phyloP scores from a whole-genome alignment of 2,329 filamentous ascomycete species.

The Aspergillus aculeatus region DNA sequence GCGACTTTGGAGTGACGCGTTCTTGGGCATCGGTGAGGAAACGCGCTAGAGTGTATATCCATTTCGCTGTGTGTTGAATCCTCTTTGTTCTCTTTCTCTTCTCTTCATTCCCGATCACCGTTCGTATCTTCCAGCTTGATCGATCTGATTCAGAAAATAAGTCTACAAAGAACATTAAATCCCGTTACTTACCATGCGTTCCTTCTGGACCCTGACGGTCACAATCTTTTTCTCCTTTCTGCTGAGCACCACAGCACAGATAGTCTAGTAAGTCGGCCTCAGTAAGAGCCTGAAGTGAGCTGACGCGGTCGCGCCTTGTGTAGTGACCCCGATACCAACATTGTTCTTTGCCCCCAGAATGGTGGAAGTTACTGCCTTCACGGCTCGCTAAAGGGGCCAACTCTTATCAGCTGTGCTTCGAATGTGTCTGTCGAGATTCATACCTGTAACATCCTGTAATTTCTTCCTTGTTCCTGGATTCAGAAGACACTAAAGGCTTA shows the following conservation, averaged over 20 bases:
- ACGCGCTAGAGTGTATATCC: too few relatives aligned
- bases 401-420: slow-evolving; percentile 19
- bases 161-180: not conserved
- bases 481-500: not conserved
- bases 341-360: slow-evolving; percentile 19
- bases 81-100: too few relatives aligned
- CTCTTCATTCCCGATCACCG: too few relatives aligned
- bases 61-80: too few relatives aligned
- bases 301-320: not conserved
- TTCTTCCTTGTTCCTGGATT: not conserved
- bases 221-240: not conserved
- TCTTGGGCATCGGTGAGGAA: too few relatives aligned
- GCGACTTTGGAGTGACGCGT: too few relatives aligned
- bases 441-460: slow-evolving; percentile 22
- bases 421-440: slow-evolving; percentile 12
- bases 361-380: slow-evolving; percentile 20
- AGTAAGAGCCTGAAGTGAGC: too few relatives aligned
- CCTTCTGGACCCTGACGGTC: not conserved
- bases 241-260: slow-evolving; percentile 8
- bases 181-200: not conserved
- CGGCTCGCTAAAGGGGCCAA: slow-evolving; percentile 17
- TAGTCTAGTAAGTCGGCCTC: slow-evolving; percentile 11
- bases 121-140: too few relatives aligned
- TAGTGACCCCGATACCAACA: slow-evolving; percentile 20
- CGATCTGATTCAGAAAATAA: too few relatives aligned